Evolutionary conservation across 192 early-diverging fungal species (phyloP).

Genomic region (Umbelopsis vinacea): DNA sequence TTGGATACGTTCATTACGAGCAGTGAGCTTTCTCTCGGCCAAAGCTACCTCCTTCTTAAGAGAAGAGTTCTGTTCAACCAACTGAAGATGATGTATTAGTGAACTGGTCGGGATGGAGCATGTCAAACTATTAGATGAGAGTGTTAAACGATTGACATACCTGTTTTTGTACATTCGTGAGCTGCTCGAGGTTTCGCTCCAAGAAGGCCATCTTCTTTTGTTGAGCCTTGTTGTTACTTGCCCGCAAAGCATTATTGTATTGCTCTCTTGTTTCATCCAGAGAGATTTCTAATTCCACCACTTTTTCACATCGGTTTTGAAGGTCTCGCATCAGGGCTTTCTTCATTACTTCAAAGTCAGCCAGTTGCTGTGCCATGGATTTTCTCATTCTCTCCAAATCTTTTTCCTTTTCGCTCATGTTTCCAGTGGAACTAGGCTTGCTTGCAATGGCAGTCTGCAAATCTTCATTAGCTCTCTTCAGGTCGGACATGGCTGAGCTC

Average conservation of each 20-base stretch:
- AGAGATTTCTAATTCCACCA: conserved; percentile 96
- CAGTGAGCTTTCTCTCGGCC: conserved; percentile 88
- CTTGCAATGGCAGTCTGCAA: conserved; percentile 43
- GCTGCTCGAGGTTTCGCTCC: conserved; percentile 96
- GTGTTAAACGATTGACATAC: conserved; percentile 24
- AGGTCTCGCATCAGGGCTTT: conserved; percentile 98
- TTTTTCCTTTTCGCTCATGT: conserved; percentile 61
- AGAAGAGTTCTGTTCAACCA: conserved; percentile 95
- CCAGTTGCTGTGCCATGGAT: conserved; percentile 56
- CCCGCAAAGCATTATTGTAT: conserved; percentile 84
- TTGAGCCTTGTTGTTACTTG: conserved; percentile 82
- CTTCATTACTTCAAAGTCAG: conserved; percentile 98
- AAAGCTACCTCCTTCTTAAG: conserved; percentile 94
- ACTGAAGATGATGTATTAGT: conserved; percentile 38
- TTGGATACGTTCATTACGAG: conserved; percentile 93
- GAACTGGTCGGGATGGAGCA: no score
- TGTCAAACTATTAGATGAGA: no score
- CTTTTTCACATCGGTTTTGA: conserved; percentile 96
- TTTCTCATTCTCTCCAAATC: conserved; percentile 78
- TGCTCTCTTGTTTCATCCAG: conserved; percentile 96
- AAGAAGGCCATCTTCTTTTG: conserved; percentile 97
- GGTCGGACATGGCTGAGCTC: conserved; percentile 62
- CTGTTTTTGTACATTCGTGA: conserved; percentile 93
- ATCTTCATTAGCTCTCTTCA: conserved; percentile 66
- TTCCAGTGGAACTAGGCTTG: conserved; percentile 3